Percentiles rank a stretch among this genome's conserved stretches.
phyloP scores from a whole-genome alignment of 306 rosid species.

The Lathyrus oleraceus region DNA sequence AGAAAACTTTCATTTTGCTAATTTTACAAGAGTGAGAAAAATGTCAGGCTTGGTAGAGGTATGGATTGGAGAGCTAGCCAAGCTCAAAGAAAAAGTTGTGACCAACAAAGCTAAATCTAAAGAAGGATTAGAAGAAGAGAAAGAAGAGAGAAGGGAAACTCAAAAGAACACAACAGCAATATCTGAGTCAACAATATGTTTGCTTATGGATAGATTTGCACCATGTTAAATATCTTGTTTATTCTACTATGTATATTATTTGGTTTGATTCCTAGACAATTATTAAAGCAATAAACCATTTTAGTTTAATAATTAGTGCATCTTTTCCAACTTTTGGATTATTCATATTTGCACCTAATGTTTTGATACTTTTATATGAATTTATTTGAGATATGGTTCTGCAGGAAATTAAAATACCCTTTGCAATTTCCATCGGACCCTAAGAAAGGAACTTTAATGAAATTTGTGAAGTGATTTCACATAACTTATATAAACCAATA shows the following conservation, averaged over 20 bases:
- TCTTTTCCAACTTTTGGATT: background rate
- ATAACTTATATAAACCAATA: too few species aligned
- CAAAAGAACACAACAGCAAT: constrained; percentile 36
- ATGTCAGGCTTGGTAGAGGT: constrained; percentile 64
- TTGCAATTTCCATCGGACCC: too few species aligned
- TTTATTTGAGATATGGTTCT: background rate
- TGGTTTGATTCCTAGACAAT: background rate
- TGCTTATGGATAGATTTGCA: constrained; percentile 87
- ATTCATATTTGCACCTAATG: background rate
- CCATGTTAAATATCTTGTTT: constrained; percentile 47
- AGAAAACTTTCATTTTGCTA: background rate
- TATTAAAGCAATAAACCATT: constrained; percentile 6
- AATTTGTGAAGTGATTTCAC: too few species aligned
- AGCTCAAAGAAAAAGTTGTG: constrained; percentile 55
- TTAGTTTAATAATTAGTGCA: background rate
- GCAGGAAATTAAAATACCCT: background rate
- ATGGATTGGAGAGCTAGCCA: constrained; percentile 62
- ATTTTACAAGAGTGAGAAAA: background rate
- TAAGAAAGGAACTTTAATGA: too few species aligned
- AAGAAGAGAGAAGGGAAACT: constrained; percentile 10
- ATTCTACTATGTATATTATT: background rate
- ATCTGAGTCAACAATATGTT: constrained; percentile 63
- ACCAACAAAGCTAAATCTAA: constrained; percentile 36
- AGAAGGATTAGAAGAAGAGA: constrained; percentile 23
- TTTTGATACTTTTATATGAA: background rate